phyloP scores from a whole-genome alignment of 306 rosid species.

The Glycine latifolia region DNA sequence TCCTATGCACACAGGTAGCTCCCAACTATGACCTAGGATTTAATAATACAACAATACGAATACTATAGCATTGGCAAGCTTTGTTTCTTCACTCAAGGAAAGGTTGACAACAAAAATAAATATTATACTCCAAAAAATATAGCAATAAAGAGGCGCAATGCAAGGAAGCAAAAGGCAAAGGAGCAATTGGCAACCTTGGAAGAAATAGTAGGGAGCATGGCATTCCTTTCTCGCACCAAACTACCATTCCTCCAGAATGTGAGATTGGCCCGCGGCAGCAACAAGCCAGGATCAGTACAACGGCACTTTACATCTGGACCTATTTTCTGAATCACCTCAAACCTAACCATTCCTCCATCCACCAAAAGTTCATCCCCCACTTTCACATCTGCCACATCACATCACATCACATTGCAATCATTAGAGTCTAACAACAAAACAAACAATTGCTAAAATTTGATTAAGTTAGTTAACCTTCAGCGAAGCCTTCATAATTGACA shows the following conservation, averaged over 20 bases:
- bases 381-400: slow-evolving; percentile 66
- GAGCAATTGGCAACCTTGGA: slow-evolving; percentile 69
- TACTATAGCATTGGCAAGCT: slow-evolving; percentile 4
- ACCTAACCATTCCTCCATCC: slow-evolving; percentile 99
- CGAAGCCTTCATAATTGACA: slow-evolving; percentile 91
- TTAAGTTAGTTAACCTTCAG: slow-evolving; percentile 67
- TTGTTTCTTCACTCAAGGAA: not conserved
- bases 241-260: slow-evolving; percentile 99
- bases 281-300: slow-evolving; percentile 95
- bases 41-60: not conserved
- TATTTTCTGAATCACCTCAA: slow-evolving; percentile 91
- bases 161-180: not conserved
- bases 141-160: not conserved
- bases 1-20: not conserved
- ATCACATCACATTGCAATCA: no score
- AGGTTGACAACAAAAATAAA: not conserved
- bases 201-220: slow-evolving; percentile 98
- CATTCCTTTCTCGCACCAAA: slow-evolving; percentile 87
- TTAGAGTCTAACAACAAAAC: no score
- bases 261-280: slow-evolving; percentile 96
- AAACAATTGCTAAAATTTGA: no score
- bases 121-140: no score
- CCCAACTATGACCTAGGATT: slow-evolving; percentile 11
- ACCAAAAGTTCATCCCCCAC: slow-evolving; percentile 97
- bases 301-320: slow-evolving; percentile 97